Evolutionary conservation across 1,284 basidiomycete genomes (phyloP).

Genomic region (Irpex sp.): DNA sequence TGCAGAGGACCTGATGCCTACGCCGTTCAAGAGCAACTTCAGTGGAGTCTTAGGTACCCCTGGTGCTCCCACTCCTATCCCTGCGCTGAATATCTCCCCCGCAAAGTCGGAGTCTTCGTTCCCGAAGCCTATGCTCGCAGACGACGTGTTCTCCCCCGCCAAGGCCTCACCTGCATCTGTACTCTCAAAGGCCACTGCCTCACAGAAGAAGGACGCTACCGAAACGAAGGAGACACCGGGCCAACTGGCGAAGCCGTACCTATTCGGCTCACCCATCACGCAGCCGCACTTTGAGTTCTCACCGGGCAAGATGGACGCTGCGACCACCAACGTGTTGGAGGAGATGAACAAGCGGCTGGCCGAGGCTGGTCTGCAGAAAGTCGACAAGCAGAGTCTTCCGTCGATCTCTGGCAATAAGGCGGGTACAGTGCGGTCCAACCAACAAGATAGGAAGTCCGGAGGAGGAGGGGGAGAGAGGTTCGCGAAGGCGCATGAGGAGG

Average conservation of each 20-base stretch:
- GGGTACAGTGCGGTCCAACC: neutral
- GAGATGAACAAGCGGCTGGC: constrained; percentile 75
- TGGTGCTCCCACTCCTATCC: no score
- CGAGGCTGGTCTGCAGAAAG: constrained; percentile 39
- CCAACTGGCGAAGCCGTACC: constrained; percentile 39
- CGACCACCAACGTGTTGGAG: constrained; percentile 62
- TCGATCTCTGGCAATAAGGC: constrained; percentile 13
- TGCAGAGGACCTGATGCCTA: constrained; percentile 31
- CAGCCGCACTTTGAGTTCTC: constrained; percentile 44
- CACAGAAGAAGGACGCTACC: neutral
- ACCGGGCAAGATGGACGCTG: constrained; percentile 56
- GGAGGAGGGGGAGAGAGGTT: constrained; percentile 38
- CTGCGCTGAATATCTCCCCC: constrained; percentile 12
- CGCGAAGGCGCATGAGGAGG: constrained; percentile 55
- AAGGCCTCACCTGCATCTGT: constrained; percentile 12
- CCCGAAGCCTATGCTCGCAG: constrained; percentile 12
- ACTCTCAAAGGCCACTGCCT: neutral
- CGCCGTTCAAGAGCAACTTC: constrained; percentile 6
- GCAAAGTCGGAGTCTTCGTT: constrained; percentile 11
- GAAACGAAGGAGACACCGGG: neutral
- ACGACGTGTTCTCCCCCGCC: constrained; percentile 38
- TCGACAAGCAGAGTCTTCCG: constrained; percentile 27
- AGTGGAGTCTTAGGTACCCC: neutral
- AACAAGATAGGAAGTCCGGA: neutral
- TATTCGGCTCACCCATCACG: constrained; percentile 71